These are phyloP conservation scores for Arthrobotrys musiformis DNA, from an alignment of 2,329 filamentous ascomycete species.

Conservation along the genomic window DNA sequence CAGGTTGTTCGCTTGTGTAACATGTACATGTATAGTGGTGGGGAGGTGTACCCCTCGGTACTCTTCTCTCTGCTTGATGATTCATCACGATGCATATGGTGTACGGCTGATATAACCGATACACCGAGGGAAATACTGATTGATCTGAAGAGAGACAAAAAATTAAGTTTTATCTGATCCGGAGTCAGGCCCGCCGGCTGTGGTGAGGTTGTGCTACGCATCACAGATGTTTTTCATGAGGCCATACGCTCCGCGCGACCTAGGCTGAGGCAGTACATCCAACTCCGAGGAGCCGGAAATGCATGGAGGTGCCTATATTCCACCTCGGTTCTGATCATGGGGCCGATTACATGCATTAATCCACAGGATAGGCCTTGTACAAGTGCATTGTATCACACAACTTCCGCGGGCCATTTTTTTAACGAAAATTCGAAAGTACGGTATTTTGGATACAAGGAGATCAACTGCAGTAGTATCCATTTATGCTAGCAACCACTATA, in stretches of 20 bases:
- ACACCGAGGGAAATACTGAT: too few relatives aligned
- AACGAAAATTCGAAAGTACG: too few relatives aligned
- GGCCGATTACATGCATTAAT: not conserved
- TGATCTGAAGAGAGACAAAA: not conserved
- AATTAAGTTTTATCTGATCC: not conserved
- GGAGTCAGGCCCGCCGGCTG: not conserved
- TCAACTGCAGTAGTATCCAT: not conserved
- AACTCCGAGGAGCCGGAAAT: not conserved
- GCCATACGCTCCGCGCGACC: too few relatives aligned
- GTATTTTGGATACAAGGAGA: too few relatives aligned
- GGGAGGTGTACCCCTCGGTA: conserved; percentile 17
- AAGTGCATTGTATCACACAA: too few relatives aligned
- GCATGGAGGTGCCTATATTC: not conserved
- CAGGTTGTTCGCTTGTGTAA: conserved; percentile 45
- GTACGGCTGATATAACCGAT: not conserved
- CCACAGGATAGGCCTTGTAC: not conserved
- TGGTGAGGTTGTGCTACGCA: not conserved
- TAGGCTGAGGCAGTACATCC: too few relatives aligned
- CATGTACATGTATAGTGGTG: not conserved
- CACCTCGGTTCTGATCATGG: not conserved
- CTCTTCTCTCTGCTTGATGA: not conserved
- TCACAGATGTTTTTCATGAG: not conserved
- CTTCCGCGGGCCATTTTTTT: too few relatives aligned
- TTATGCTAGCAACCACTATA: not conserved
- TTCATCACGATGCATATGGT: not conserved